A percentile compares a stretch with the other conserved stretches of the same genome.
Conservation (phyloP, 768 basidiomycete genomes). For the Rossbeevera mucosa region DNA sequence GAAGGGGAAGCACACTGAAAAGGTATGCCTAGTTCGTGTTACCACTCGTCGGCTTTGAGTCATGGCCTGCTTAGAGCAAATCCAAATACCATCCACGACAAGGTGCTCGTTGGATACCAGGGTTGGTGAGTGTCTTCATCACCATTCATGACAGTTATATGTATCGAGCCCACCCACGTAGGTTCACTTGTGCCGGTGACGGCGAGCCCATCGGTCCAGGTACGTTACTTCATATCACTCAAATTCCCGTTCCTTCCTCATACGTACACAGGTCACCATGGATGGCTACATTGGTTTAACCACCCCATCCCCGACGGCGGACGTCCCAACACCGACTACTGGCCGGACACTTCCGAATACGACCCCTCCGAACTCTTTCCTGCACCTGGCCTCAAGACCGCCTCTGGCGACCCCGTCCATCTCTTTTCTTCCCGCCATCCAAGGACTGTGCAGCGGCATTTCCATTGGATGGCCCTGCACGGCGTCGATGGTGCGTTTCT, state of each 20-base stretch:
- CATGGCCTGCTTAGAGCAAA: conserved; percentile 43
- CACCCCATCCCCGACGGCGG: conserved; percentile 66
- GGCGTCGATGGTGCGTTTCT: conserved; percentile 79
- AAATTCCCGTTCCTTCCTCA: background rate
- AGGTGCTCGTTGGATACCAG: conserved; percentile 82
- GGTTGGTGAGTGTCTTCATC: conserved; percentile 55
- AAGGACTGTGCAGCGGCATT: conserved; percentile 61
- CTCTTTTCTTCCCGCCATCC: conserved; percentile 78
- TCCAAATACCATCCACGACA: conserved; percentile 76
- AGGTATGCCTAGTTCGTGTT: background rate
- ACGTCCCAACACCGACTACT: conserved; percentile 67
- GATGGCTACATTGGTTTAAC: conserved; percentile 85
- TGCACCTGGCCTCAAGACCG: conserved; percentile 59
- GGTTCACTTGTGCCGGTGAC: conserved; percentile 72
- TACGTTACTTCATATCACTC: conserved; percentile 12
- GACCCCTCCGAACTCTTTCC: conserved; percentile 65
- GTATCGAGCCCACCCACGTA: conserved; percentile 19
- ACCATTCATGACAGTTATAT: too few species aligned
- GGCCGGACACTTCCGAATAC: conserved; percentile 75
- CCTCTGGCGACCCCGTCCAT: conserved; percentile 54
- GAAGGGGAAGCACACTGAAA: background rate
- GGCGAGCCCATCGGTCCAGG: conserved; percentile 64
- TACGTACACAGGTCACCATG: conserved; percentile 53
- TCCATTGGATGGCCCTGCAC: conserved; percentile 72
- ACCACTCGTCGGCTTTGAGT: background rate